A percentile compares a stretch with the other conserved stretches of the same genome.
These are phyloP conservation scores for Metschnikowia kofuensis DNA, from an alignment of 805 yeast genomes.

Conservation along the genomic window DNA sequence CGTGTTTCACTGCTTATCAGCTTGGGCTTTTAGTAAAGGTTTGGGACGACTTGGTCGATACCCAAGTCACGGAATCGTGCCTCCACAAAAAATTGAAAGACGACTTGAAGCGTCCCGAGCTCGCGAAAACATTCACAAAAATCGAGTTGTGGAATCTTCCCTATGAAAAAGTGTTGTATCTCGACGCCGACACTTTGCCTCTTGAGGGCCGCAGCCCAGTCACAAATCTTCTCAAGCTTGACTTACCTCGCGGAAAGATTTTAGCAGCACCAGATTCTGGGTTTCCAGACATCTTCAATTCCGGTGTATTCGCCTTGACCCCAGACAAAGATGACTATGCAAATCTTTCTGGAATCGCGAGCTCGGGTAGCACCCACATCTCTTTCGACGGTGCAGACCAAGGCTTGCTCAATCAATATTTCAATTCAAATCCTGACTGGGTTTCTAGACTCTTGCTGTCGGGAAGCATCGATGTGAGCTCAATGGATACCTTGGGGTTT, in stretches of 20 bases:
- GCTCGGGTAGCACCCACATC: constrained; percentile 15
- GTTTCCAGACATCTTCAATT: constrained; percentile 21
- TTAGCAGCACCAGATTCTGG: constrained; percentile 22
- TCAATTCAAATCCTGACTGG: constrained; percentile 46
- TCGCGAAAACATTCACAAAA: constrained; percentile 18
- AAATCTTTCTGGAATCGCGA: constrained; percentile 31
- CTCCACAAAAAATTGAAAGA: constrained; percentile 24
- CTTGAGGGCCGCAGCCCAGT: constrained; percentile 19
- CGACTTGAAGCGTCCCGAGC: constrained; percentile 29
- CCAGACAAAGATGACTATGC: constrained; percentile 15
- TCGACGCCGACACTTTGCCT: constrained; percentile 21
- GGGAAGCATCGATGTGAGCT: background rate
- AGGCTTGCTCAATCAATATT: constrained; percentile 79
- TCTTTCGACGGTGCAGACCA: constrained; percentile 91
- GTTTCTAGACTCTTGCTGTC: constrained; percentile 18
- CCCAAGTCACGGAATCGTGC: constrained; percentile 23
- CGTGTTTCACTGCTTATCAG: constrained; percentile 26
- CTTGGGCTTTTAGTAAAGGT: constrained; percentile 22
- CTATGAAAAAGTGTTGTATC: constrained; percentile 18
- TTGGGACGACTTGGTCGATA: constrained; percentile 33
- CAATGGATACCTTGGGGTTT: background rate
- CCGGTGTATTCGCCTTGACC: constrained; percentile 18
- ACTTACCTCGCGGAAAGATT: constrained; percentile 14
- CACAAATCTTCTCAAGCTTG: constrained; percentile 24
- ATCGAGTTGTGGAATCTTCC: constrained; percentile 20